These are phyloP conservation scores for Sorghum bicolor DNA, from an alignment of 176 grass and related monocot species.

Conservation along the genomic window Sorghum_bicolor_NCBIv3 NC_012875.2:528501-529000, in stretches of 20 bases:
- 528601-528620: background rate
- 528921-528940: conserved; percentile 5
- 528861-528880: background rate
- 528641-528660: background rate
- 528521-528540: background rate
- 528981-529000: conserved; percentile 78
- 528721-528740: background rate
- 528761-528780: background rate
- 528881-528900: background rate
- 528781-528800: conserved; percentile 17
- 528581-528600: background rate
- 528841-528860: background rate
- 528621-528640: background rate
- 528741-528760: background rate
- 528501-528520: background rate
- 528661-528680: background rate
- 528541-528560: background rate
- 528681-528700: background rate
- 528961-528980: conserved; percentile 59
- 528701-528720: background rate
- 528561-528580: background rate
- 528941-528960: conserved; percentile 51
- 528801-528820: background rate
- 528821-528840: background rate
- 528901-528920: background rate